Conservation (phyloP, 2,329 filamentous ascomycete genomes). For the Neofusicoccum laricinum region DNA sequence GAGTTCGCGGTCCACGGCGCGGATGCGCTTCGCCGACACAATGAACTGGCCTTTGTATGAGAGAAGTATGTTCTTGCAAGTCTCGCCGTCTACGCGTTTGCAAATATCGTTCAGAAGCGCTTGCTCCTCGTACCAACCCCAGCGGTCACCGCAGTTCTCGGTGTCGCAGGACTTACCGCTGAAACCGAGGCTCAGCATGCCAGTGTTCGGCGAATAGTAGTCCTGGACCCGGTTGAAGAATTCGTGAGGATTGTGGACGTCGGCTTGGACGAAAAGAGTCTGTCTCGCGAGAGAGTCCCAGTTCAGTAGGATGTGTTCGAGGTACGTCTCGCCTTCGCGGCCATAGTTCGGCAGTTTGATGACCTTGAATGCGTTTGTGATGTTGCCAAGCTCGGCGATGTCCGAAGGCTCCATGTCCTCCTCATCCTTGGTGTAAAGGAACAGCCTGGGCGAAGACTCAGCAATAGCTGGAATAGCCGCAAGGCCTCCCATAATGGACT, state of each 20-base stretch:
- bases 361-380: slow-evolving; percentile 27
- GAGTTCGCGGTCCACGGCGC: slow-evolving; percentile 32
- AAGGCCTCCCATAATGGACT: slow-evolving; percentile 24
- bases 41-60: slow-evolving; percentile 50
- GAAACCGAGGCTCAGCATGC: slow-evolving; percentile 45
- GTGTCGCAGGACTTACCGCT: slow-evolving; percentile 37
- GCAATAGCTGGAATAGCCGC: slow-evolving; percentile 23
- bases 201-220: slow-evolving; percentile 41
- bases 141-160: slow-evolving; percentile 39
- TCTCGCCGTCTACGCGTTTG: slow-evolving; percentile 19
- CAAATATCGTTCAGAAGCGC: slow-evolving; percentile 37
- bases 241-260: slow-evolving; percentile 38
- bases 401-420: slow-evolving; percentile 20
- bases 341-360: slow-evolving; percentile 28
- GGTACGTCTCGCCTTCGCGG: slow-evolving; percentile 26
- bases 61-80: slow-evolving; percentile 35
- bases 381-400: slow-evolving; percentile 20
- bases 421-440: slow-evolving; percentile 34
- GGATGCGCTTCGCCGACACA: slow-evolving; percentile 43
- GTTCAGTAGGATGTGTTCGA: slow-evolving; percentile 23
- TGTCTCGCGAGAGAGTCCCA: slow-evolving; percentile 24
- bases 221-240: slow-evolving; percentile 37
- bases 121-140: slow-evolving; percentile 40
- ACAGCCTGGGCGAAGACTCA: slow-evolving; percentile 20
- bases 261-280: slow-evolving; percentile 30